Evolutionary conservation across 1,139 yeast genomes (phyloP).

Genomic region (Yamadazyma dushanensis): DNA sequence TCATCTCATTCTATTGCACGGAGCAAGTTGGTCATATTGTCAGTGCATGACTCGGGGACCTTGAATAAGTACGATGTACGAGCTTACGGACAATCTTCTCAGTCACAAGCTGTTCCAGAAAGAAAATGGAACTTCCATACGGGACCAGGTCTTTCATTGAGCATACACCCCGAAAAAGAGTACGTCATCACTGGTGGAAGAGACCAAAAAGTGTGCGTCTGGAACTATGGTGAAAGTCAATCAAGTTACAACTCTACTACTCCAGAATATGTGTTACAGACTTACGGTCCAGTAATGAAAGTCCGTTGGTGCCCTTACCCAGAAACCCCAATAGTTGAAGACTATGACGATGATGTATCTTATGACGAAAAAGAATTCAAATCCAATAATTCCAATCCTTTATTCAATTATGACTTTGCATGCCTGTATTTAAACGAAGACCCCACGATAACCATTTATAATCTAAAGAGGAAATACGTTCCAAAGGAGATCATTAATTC

Average conservation of each 20-base stretch:
- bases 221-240: constrained; percentile 54
- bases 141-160: constrained; percentile 85
- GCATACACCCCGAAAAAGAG: constrained; percentile 85
- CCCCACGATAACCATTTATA: constrained; percentile 71
- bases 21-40: constrained; percentile 35
- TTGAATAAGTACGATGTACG: constrained; percentile 84
- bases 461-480: constrained; percentile 68
- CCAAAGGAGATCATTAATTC: constrained; percentile 70
- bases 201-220: constrained; percentile 78
- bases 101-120: constrained; percentile 43
- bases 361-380: constrained; percentile 7
- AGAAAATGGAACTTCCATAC: constrained; percentile 83
- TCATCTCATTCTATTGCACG: constrained; percentile 47
- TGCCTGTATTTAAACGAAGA: constrained; percentile 78
- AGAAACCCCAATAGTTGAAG: constrained; percentile 7
- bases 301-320: constrained; percentile 63
- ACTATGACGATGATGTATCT: constrained; percentile 9
- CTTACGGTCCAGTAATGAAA: constrained; percentile 76
- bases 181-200: constrained; percentile 91
- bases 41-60: constrained; percentile 90
- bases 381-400: constrained; percentile 14
- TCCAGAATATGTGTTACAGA: constrained; percentile 72
- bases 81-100: constrained; percentile 22
- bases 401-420: constrained; percentile 65
- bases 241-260: constrained; percentile 17